Evolutionary conservation across 805 yeast genomes (phyloP).

Genomic region (Cyberlindnera xishuangbannaensis): DNA sequence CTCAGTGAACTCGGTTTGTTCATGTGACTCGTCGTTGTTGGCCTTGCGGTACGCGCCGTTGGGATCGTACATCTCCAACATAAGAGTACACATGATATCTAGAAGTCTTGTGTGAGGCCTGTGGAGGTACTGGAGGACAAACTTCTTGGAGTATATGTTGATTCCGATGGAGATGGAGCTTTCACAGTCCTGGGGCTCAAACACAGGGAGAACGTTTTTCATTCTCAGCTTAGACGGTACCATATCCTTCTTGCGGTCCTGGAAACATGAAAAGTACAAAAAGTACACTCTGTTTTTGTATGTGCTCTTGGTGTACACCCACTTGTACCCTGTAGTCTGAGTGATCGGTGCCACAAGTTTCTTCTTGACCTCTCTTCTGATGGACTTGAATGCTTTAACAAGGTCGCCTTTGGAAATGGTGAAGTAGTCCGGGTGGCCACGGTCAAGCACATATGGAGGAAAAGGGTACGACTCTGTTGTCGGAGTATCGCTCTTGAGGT

Average conservation of each 20-base stretch:
- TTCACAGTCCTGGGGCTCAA: slow-evolving; percentile 15
- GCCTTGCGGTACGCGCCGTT: no score
- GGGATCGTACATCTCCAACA: slow-evolving; percentile 18
- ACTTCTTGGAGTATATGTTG: slow-evolving; percentile 20
- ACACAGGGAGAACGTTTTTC: slow-evolving; percentile 5
- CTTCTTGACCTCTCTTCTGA: slow-evolving; percentile 18
- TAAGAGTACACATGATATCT: slow-evolving; percentile 17
- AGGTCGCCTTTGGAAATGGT: slow-evolving; percentile 18
- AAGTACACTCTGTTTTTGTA: slow-evolving; percentile 19
- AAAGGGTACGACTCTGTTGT: slow-evolving; percentile 20
- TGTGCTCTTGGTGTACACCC: slow-evolving; percentile 20
- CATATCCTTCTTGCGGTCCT: slow-evolving; percentile 19
- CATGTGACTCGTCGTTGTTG: slow-evolving; percentile 1
- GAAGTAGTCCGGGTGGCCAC: slow-evolving; percentile 17
- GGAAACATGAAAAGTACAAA: slow-evolving; percentile 21
- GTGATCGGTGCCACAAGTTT: slow-evolving; percentile 18
- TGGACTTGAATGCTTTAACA: slow-evolving; percentile 15
- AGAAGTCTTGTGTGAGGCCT: slow-evolving; percentile 17
- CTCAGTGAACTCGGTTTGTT: no score
- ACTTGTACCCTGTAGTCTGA: slow-evolving; percentile 21
- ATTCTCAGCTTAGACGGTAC: slow-evolving; percentile 16
- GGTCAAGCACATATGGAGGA: slow-evolving; percentile 15
- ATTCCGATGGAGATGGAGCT: slow-evolving; percentile 19
- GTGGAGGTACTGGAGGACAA: slow-evolving; percentile 19
- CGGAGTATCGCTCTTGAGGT: slow-evolving; percentile 13